These are phyloP conservation scores for Thamnidium elegans DNA, from an alignment of 192 early-diverging fungal species.

Conservation along the genomic window DNA sequence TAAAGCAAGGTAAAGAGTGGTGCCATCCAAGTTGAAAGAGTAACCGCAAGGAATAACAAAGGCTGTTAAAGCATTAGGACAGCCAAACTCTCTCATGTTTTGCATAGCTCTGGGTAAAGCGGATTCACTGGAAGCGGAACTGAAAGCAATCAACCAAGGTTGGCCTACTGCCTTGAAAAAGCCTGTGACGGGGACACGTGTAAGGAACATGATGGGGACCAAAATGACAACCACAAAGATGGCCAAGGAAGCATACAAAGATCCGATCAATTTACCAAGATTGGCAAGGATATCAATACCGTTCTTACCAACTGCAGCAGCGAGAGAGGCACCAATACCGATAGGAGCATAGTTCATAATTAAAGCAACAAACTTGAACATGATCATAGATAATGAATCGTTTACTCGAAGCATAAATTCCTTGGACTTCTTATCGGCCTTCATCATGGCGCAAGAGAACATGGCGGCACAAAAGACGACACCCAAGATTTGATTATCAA, in stretches of 20 bases:
- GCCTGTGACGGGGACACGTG: conserved; percentile 51
- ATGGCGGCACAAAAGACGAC: conserved; percentile 64
- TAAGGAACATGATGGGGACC: conserved; percentile 54
- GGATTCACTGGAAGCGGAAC: conserved; percentile 71
- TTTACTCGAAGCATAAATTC: conserved; percentile 53
- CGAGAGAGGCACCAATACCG: conserved; percentile 58
- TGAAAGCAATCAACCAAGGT: conserved; percentile 72
- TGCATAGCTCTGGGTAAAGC: conserved; percentile 70
- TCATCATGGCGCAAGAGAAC: conserved; percentile 59
- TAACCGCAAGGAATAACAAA: conserved; percentile 74
- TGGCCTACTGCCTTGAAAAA: conserved; percentile 50
- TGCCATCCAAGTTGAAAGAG: conserved; percentile 77
- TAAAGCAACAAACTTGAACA: conserved; percentile 62
- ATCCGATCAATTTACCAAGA: conserved; percentile 66
- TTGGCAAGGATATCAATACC: conserved; percentile 54
- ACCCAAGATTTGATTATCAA: conserved; percentile 39
- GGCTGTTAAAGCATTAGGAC: conserved; percentile 59
- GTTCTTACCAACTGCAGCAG: conserved; percentile 57
- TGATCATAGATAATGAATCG: conserved; percentile 52
- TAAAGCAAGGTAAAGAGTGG: conserved; percentile 67
- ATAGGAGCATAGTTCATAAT: conserved; percentile 69
- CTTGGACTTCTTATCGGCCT: conserved; percentile 39
- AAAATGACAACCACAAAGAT: conserved; percentile 58
- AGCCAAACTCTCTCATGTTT: conserved; percentile 64
- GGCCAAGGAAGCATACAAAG: conserved; percentile 55